Base-by-base conservation (phyloP, 2,329 filamentous ascomycete species). In the Aureobasidium leucospermi region DNA sequence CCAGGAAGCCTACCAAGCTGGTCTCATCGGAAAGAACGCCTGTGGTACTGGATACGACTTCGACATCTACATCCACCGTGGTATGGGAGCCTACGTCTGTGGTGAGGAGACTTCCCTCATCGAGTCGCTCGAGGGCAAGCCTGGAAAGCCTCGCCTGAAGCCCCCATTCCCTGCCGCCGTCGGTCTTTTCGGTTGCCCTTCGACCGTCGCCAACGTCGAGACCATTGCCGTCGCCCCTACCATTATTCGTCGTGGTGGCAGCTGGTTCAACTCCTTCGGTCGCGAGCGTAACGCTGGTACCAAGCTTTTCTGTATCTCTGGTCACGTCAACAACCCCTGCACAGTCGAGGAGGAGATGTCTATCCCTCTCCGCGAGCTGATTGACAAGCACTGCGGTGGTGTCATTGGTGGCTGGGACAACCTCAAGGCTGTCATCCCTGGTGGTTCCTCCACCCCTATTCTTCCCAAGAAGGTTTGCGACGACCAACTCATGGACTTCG, bases 341-440 rank as follows among this genome's bases (percentile, higher is more conserved):
- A 97, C 94, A 1, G 94, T 99, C 62, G 94, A 99, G 76, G 94
- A 99, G 79, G 94, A 99, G 79, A 99, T 99, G 94, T 96, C 90
- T 56, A 99, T 99, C 67, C 88, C 94, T 45, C 85, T 99, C 62
- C 87, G 89, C 46, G 94, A 99, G 76, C 85, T 99, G 64, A 97
- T 99, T 69, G 94, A 99, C 64, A 94, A 90, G 79, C 94, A 99
- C 83, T 97, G 94, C 73, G 94, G 94, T 73, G 94, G 94, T 75
- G 94, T 99, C 56, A 86, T 86, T 68, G 94, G 94, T 64, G 94
- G 94, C 61, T 99, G 94, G 94, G 94, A 99, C 75, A 99, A 99
- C 78, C 82, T 99, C 56, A 85, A 91, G 68, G 94, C 94, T 64
- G 79, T 99, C 70, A 99, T 99, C 67, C 94, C 94, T 7, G 94